A percentile compares a stretch with the other conserved stretches of the same genome.
Conservation (phyloP, 345 rosid species). For the Clarkia xantiana region DNA sequence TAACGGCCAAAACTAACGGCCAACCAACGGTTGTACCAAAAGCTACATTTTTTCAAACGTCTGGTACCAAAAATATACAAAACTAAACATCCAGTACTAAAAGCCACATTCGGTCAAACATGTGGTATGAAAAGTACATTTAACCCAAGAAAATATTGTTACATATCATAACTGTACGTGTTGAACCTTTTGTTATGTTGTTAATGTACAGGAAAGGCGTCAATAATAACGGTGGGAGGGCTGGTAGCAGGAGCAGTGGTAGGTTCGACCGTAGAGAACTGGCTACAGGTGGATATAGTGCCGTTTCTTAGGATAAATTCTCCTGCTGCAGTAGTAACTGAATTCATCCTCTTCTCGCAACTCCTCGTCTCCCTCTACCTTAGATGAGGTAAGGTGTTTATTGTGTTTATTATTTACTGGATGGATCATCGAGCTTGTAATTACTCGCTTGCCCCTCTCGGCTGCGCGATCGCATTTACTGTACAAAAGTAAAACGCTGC, state of each 20-base stretch:
- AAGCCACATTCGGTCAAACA: no score
- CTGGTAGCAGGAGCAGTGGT: conserved; percentile 90
- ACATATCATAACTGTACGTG: no score
- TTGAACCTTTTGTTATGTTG: background rate
- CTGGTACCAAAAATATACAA: no score
- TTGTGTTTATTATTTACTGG: conserved; percentile 8
- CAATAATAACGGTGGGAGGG: conserved; percentile 70
- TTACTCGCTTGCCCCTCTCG: conserved; percentile 10
- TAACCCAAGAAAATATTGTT: no score
- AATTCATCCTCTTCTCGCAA: conserved; percentile 71
- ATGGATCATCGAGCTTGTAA: conserved; percentile 22
- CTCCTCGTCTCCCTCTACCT: conserved; percentile 73
- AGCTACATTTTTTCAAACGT: no score
- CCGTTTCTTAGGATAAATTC: conserved; percentile 77
- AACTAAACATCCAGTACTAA: no score
- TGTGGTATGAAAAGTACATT: no score
- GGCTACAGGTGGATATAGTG: conserved; percentile 91
- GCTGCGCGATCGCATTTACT: no score
- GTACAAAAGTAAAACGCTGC: no score
- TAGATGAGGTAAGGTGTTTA: conserved; percentile 23
- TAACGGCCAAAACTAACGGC: no score
- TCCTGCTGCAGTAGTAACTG: conserved; percentile 77
- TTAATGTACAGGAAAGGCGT: conserved; percentile 61
- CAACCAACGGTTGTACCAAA: no score
- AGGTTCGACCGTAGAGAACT: conserved; percentile 81